A percentile compares a stretch with the other conserved stretches of the same genome.
Conservation (phyloP, 106 monocot genomes). For the Hemerocallis citrina region DNA sequence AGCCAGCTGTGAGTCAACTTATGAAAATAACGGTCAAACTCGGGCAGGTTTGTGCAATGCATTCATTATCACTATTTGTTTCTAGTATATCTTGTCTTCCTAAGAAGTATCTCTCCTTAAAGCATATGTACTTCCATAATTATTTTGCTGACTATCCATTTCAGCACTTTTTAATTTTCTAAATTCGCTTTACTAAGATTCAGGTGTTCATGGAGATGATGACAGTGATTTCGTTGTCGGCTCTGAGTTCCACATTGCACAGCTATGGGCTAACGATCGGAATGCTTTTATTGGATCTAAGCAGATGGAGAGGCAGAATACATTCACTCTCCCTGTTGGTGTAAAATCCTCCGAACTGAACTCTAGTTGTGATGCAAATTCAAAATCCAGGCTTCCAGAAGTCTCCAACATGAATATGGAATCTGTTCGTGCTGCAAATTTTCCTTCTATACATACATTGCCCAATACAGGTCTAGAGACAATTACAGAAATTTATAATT, state of each 20-base stretch:
- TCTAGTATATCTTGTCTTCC: not conserved
- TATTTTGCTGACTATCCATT: not conserved
- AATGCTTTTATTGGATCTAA: constrained; percentile 19
- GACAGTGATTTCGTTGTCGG: constrained; percentile 29
- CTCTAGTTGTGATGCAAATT: not conserved
- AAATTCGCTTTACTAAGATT: constrained; percentile 1
- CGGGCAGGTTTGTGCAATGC: constrained; percentile 22
- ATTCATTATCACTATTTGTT: not conserved
- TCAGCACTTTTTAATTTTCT: not conserved
- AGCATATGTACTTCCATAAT: not conserved
- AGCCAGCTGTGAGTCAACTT: not conserved
- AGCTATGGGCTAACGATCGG: constrained; percentile 65
- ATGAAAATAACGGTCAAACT: constrained; percentile 8
- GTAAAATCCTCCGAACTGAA: constrained; percentile 38
- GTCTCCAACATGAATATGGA: constrained; percentile 3
- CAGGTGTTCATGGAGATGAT: constrained; percentile 21
- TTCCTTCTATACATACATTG: constrained; percentile 13
- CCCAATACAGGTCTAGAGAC: constrained; percentile 19
- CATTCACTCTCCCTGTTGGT: constrained; percentile 57
- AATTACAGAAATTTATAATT: constrained; percentile 25
- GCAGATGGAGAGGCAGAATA: constrained; percentile 22
- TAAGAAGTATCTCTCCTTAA: not conserved
- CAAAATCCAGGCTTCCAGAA: constrained; percentile 5
- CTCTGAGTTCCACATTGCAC: constrained; percentile 72
- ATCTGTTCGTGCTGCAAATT: constrained; percentile 7